Conservation (phyloP, 2,329 filamentous ascomycete genomes). For the Fusarium liriodendri region DNA sequence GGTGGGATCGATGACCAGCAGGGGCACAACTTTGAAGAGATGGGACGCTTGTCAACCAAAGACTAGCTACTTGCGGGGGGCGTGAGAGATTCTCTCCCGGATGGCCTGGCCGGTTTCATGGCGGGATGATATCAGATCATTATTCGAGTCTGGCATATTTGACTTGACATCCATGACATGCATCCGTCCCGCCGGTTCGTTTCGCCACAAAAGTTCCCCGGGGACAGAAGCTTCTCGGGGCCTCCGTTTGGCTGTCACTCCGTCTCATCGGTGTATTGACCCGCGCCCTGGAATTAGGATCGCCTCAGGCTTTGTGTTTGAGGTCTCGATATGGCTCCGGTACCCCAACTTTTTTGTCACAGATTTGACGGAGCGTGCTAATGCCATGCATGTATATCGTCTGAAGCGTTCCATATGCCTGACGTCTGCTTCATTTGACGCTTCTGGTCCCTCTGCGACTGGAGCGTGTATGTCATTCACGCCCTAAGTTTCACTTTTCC, state of each 20-base stretch:
- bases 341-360: neutral
- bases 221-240: neutral
- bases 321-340: neutral
- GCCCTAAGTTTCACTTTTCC: neutral
- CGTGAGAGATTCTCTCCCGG: neutral
- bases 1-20: neutral
- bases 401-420: neutral
- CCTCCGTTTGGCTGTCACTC: neutral
- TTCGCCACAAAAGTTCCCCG: slow-evolving; percentile 8
- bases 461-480: neutral
- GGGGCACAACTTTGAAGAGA: neutral
- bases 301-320: neutral
- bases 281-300: neutral
- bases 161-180: neutral
- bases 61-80: neutral
- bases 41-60: neutral
- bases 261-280: neutral
- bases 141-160: neutral
- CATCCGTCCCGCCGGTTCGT: neutral
- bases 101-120: slow-evolving; percentile 2
- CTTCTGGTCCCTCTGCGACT: neutral
- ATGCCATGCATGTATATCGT: neutral
- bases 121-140: neutral
- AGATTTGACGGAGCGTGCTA: neutral
- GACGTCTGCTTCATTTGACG: neutral